Evolutionary conservation across 2,329 filamentous ascomycete species (phyloP).

Genomic region (Fusarium sp.): DNA sequence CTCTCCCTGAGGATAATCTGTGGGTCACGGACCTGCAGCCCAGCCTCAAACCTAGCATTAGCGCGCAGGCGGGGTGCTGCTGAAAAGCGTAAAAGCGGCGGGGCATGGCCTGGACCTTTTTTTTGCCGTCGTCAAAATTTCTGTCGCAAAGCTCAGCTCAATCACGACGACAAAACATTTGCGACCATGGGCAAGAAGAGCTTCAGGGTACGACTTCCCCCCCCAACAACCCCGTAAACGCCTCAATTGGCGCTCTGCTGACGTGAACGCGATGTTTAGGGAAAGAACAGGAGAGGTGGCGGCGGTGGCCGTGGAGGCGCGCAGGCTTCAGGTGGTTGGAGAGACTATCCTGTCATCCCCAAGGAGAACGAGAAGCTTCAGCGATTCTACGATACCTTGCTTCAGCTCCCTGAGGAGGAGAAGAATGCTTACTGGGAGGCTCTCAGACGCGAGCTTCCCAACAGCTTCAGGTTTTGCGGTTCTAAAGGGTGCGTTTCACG

Average conservation of each 20-base stretch:
- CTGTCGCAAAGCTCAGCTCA: conserved; percentile 39
- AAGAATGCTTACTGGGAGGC: conserved; percentile 82
- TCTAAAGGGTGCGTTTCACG: conserved; percentile 75
- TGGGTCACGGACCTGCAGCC: conserved; percentile 8
- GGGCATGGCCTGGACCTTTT: conserved; percentile 26
- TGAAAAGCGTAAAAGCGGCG: conserved; percentile 29
- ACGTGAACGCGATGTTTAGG: conserved; percentile 42
- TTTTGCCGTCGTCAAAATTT: conserved; percentile 38
- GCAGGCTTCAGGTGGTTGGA: conserved; percentile 42
- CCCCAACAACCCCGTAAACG: not conserved
- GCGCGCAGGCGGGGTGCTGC: conserved; percentile 33
- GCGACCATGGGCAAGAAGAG: conserved; percentile 50
- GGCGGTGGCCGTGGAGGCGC: conserved; percentile 48
- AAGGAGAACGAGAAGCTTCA: conserved; percentile 88
- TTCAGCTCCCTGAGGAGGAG: conserved; percentile 80
- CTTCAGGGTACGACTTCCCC: conserved; percentile 46
- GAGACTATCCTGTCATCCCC: conserved; percentile 57
- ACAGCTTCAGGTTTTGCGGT: conserved; percentile 97
- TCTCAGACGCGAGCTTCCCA: conserved; percentile 84
- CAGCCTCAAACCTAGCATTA: conserved; percentile 30
- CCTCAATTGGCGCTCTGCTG: conserved; percentile 33
- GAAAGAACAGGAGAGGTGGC: conserved; percentile 50
- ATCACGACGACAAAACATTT: conserved; percentile 37
- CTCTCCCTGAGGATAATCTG: not conserved
- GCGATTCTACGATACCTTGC: conserved; percentile 81